Evolutionary conservation across 768 basidiomycete species (phyloP).

Genomic region (Thelephora ganbajun): DNA sequence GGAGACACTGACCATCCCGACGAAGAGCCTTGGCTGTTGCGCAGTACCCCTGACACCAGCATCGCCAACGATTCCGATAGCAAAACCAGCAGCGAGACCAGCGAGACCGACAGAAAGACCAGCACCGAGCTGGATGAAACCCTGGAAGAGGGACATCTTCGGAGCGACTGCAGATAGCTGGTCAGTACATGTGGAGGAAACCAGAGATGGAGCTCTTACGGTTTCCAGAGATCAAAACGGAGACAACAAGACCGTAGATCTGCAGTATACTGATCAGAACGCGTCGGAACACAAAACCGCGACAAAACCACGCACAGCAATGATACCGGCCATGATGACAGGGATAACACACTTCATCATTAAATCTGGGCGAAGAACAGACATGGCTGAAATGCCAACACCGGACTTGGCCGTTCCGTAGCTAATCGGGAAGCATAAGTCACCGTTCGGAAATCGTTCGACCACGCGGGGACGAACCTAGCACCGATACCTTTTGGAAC

Average conservation of each 20-base stretch:
- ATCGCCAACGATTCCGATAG: slow-evolving; percentile 97
- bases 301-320: slow-evolving; percentile 58
- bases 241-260: slow-evolving; percentile 98
- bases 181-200: neutral
- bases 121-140: slow-evolving; percentile 89
- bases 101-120: slow-evolving; percentile 87
- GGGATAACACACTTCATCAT: slow-evolving; percentile 98
- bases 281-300: neutral
- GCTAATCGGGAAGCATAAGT: slow-evolving; percentile 25
- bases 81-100: slow-evolving; percentile 94
- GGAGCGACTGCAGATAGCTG: slow-evolving; percentile 35
- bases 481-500: slow-evolving; percentile 61
- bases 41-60: slow-evolving; percentile 97
- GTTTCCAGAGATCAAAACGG: slow-evolving; percentile 84
- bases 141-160: slow-evolving; percentile 82
- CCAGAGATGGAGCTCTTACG: slow-evolving; percentile 36
- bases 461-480: slow-evolving; percentile 36
- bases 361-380: slow-evolving; percentile 86
- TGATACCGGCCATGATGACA: slow-evolving; percentile 99
- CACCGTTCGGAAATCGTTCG: too few relatives aligned
- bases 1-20: slow-evolving; percentile 65
- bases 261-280: slow-evolving; percentile 14
- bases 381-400: slow-evolving; percentile 96
- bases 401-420: slow-evolving; percentile 99
- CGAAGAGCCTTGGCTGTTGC: slow-evolving; percentile 88